Percentiles rank a stretch among this genome's conserved stretches.
phyloP scores from a whole-genome alignment of 2,329 filamentous ascomycete species.

The Talaromyces sp. region DNA sequence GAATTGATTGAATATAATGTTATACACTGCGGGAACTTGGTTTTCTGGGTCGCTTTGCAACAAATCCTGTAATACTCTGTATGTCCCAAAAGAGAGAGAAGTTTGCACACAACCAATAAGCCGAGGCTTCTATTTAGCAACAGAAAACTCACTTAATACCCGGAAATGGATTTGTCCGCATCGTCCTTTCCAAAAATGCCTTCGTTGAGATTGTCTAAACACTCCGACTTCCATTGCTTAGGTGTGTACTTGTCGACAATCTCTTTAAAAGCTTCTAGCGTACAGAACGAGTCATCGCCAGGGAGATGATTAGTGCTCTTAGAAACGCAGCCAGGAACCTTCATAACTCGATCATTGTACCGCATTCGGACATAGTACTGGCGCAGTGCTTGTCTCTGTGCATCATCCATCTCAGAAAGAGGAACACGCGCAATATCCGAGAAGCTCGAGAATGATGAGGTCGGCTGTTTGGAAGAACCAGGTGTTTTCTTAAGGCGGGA shows the following conservation, averaged over 20 bases:
- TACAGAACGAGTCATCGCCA: conserved; percentile 86
- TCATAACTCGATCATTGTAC: conserved; percentile 82
- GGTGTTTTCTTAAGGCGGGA: conserved; percentile 23
- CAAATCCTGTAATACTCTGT: not conserved
- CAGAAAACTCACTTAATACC: conserved; percentile 23
- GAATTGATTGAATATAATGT: not conserved
- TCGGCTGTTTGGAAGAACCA: conserved; percentile 5
- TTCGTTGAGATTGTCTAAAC: conserved; percentile 52
- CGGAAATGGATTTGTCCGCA: conserved; percentile 30
- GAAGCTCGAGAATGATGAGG: conserved; percentile 20
- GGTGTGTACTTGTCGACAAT: conserved; percentile 91
- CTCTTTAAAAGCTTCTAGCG: conserved; percentile 82
- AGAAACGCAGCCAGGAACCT: conserved; percentile 71
- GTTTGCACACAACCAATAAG: not conserved
- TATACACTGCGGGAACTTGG: not conserved
- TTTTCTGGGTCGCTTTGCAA: not conserved
- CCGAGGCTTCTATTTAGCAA: not conserved
- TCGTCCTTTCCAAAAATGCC: conserved; percentile 45
- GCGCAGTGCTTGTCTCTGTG: conserved; percentile 22
- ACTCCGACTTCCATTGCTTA: conserved; percentile 65
- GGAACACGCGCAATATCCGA: conserved; percentile 30
- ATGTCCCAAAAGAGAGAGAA: not conserved
- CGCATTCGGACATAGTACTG: conserved; percentile 83
- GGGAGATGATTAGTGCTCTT: conserved; percentile 73
- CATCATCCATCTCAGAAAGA: conserved; percentile 23